Evolutionary conservation across 2,329 filamentous ascomycete species (phyloP).

Genomic region (Fusarium guadeloupense): DNA sequence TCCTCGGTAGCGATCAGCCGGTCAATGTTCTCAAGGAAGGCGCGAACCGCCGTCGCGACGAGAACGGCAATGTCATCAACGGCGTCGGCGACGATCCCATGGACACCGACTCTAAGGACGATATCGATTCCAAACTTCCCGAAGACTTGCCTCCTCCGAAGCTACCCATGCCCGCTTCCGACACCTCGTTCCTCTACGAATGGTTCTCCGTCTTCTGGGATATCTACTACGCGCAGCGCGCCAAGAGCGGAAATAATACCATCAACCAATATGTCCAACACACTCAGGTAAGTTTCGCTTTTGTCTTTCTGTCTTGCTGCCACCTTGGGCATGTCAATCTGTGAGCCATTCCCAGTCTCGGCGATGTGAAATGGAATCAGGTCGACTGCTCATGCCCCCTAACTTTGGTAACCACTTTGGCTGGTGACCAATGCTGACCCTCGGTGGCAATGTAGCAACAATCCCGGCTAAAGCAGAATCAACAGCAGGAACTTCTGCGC

Average conservation of each 20-base stretch:
- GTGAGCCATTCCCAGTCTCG: conserved; percentile 6
- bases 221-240: conserved; percentile 85
- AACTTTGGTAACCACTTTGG: conserved; percentile 36
- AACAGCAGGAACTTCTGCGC: conserved; percentile 80
- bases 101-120: conserved; percentile 85
- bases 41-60: conserved; percentile 72
- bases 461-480: conserved; percentile 76
- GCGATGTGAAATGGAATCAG: conserved; percentile 18
- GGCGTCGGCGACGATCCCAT: conserved; percentile 78
- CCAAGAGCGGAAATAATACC: conserved; percentile 68
- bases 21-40: conserved; percentile 75
- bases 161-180: conserved; percentile 70
- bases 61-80: conserved; percentile 73
- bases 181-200: conserved; percentile 89
- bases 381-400: conserved; percentile 23
- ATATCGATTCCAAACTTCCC: conserved; percentile 76
- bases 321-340: conserved; percentile 15
- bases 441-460: conserved; percentile 61
- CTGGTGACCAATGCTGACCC: conserved; percentile 34
- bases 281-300: conserved; percentile 67
- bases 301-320: conserved; percentile 14
- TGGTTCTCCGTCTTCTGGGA: conserved; percentile 99
- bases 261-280: conserved; percentile 82
- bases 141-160: conserved; percentile 82
- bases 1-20: conserved; percentile 73